Evolutionary conservation across 1,284 basidiomycete species (phyloP).

Genomic region (Exobasidium rhododendri): DNA sequence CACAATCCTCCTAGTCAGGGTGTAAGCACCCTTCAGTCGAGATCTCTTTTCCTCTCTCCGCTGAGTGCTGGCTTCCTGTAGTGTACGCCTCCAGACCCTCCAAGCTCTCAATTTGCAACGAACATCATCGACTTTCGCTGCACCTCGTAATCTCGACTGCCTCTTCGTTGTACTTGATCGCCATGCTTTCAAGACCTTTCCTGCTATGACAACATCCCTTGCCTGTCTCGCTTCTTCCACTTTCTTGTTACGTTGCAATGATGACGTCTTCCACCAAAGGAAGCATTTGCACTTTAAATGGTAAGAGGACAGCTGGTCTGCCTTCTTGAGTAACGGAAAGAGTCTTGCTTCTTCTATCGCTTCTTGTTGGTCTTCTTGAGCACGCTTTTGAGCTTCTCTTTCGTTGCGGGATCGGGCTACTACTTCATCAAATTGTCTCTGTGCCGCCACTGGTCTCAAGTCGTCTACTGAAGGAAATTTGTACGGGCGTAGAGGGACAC

Average conservation of each 20-base stretch:
- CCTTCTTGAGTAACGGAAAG: conserved; percentile 12
- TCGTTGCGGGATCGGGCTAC: conserved; percentile 28
- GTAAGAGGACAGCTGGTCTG: conserved; percentile 13
- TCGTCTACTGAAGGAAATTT: neutral
- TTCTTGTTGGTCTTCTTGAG: conserved; percentile 14
- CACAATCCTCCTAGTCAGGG: conserved; percentile 11
- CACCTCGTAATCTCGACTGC: neutral
- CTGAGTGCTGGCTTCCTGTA: conserved; percentile 11
- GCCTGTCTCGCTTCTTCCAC: neutral
- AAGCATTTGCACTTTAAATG: neutral
- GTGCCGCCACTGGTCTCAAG: neutral
- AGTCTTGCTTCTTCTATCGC: conserved; percentile 15
- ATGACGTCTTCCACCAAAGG: conserved; percentile 3
- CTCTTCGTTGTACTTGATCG: neutral
- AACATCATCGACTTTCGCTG: conserved; percentile 3
- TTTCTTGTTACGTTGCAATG: neutral
- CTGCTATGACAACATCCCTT: neutral
- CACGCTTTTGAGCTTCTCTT: conserved; percentile 17
- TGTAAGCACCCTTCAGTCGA: conserved; percentile 27
- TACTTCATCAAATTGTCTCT: conserved; percentile 30
- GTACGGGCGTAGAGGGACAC: neutral
- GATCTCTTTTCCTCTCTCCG: conserved; percentile 25
- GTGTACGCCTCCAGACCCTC: neutral
- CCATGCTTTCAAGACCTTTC: conserved; percentile 2
- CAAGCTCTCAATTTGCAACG: conserved; percentile 10